phyloP scores from a whole-genome alignment of 192 early-diverging fungal species.

The Coemansia sp. region DNA sequence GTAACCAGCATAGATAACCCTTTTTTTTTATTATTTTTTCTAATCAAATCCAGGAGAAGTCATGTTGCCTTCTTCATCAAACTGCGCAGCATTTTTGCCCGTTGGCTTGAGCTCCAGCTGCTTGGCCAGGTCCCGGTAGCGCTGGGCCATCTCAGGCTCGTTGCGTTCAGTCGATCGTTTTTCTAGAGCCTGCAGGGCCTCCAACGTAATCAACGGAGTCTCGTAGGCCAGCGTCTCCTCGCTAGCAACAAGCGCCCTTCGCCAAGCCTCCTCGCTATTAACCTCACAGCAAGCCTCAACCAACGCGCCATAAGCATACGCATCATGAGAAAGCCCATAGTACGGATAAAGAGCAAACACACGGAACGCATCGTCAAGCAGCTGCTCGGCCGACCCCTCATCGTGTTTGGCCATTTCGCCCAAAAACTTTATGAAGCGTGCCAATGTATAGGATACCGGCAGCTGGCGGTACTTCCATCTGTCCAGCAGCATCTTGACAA shows the following conservation, averaged over 20 bases:
- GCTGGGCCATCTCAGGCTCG: conserved; percentile 41
- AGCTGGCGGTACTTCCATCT: conserved; percentile 50
- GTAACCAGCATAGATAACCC: background rate
- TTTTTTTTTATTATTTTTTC: background rate
- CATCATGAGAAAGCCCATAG: conserved; percentile 25
- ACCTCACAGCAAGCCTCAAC: conserved; percentile 43
- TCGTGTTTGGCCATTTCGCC: background rate
- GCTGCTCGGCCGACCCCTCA: background rate
- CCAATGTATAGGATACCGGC: conserved; percentile 30
- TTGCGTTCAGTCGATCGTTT: conserved; percentile 16
- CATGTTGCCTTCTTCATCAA: conserved; percentile 22
- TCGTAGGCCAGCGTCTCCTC: conserved; percentile 32
- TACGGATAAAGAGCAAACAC: conserved; percentile 48
- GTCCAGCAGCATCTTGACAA: conserved; percentile 35
- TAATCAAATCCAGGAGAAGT: background rate
- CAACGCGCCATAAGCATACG: conserved; percentile 37
- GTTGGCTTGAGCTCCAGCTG: conserved; percentile 9
- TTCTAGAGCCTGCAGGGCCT: conserved; percentile 33
- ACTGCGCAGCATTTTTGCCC: conserved; percentile 2
- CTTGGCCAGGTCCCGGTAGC: conserved; percentile 26
- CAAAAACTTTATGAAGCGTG: conserved; percentile 26
- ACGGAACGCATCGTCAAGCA: conserved; percentile 39
- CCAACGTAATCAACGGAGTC: conserved; percentile 24
- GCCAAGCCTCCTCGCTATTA: conserved; percentile 42
- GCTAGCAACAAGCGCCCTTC: conserved; percentile 30